Evolutionary conservation across 2,329 filamentous ascomycete genomes (phyloP).

Genomic region (Colletotrichum cordylinicola): DNA sequence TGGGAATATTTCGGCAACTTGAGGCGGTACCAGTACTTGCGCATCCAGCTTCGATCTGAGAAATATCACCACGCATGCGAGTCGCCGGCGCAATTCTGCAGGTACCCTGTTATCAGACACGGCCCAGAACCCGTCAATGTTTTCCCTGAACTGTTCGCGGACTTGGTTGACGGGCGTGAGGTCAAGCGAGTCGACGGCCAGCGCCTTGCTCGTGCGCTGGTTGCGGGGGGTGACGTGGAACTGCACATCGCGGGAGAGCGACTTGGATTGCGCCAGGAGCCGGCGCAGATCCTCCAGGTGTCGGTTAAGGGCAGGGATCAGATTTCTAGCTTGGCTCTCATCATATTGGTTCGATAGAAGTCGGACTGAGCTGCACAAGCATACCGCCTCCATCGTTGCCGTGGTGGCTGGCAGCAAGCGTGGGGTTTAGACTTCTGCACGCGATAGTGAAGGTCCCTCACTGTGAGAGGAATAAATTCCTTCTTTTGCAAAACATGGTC

Average conservation of each 20-base stretch:
- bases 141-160: not conserved
- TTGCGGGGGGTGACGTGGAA: slow-evolving; percentile 35
- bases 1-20: slow-evolving; percentile 25
- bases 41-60: slow-evolving; percentile 31
- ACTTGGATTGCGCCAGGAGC: slow-evolving; percentile 32
- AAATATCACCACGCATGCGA: slow-evolving; percentile 34
- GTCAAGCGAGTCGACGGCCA: slow-evolving; percentile 26
- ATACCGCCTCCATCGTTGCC: not conserved
- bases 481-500: not conserved
- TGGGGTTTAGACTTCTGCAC: not conserved
- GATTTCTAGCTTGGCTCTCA: slow-evolving; percentile 22
- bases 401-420: not conserved
- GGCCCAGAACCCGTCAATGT: slow-evolving; percentile 31
- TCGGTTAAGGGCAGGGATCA: slow-evolving; percentile 30
- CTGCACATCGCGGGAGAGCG: slow-evolving; percentile 31
- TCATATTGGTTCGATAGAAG: slow-evolving; percentile 14
- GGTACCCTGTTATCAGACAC: not conserved
- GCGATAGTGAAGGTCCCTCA: not conserved
- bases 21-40: slow-evolving; percentile 23
- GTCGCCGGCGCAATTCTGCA: slow-evolving; percentile 31
- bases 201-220: slow-evolving; percentile 34
- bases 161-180: slow-evolving; percentile 19
- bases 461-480: not conserved
- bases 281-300: slow-evolving; percentile 29
- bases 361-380: not conserved